Percentiles rank a stretch among this genome's conserved stretches.
phyloP scores from a whole-genome alignment of 2,329 filamentous ascomycete genomes.

The Biscogniauxia marginata region DNA sequence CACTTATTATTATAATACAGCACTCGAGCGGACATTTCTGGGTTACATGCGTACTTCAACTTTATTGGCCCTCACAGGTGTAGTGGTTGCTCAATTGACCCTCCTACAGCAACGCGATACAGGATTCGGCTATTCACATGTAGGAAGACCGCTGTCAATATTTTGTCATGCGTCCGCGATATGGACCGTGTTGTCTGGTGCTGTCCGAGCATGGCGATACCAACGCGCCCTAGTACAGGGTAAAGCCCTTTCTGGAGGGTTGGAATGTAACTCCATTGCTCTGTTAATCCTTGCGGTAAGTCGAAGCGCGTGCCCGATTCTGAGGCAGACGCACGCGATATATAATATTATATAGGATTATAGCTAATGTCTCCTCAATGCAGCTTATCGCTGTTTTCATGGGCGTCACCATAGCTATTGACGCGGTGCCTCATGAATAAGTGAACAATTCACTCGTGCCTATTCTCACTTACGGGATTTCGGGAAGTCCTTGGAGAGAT shows the following conservation, averaged over 20 bases:
- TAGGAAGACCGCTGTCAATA: constrained; percentile 6
- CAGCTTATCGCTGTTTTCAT: constrained; percentile 11
- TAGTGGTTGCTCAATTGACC: constrained; percentile 6
- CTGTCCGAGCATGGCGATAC: constrained; percentile 7
- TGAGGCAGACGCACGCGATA: background rate
- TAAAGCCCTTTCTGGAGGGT: constrained; percentile 3
- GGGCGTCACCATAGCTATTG: constrained; percentile 8
- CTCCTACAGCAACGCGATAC: constrained; percentile 9
- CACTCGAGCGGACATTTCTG: constrained; percentile 72
- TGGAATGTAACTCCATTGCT: constrained; percentile 7
- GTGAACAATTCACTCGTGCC: constrained; percentile 1
- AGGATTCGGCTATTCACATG: constrained; percentile 9
- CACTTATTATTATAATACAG: constrained; percentile 39
- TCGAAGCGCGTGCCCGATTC: background rate
- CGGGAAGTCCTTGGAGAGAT: constrained; percentile 10
- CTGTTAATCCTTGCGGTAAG: constrained; percentile 2
- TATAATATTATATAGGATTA: constrained; percentile 7
- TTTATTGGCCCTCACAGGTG: constrained; percentile 4
- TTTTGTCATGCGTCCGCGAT: constrained; percentile 9
- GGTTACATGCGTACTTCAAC: constrained; percentile 68
- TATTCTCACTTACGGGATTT: constrained; percentile 14
- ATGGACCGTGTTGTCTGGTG: constrained; percentile 5
- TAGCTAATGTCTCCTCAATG: constrained; percentile 10
- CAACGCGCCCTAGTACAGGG: constrained; percentile 4
- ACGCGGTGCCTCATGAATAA: constrained; percentile 6